These are phyloP conservation scores for Neodidymelliopsis sp. DNA, from an alignment of 2,329 filamentous ascomycete genomes.

Conservation along the genomic window DNA sequence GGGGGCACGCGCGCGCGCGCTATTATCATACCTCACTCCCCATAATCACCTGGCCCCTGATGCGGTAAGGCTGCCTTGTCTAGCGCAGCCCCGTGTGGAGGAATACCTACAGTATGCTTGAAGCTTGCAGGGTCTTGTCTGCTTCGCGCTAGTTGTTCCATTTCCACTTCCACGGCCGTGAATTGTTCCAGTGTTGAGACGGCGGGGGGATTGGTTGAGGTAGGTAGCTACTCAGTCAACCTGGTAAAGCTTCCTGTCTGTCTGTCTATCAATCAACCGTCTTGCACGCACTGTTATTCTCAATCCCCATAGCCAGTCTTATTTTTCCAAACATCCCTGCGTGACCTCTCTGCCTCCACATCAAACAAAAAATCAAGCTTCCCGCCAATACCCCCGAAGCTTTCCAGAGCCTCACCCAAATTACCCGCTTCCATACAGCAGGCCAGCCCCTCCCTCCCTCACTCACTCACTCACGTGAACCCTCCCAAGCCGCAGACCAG, in stretches of 20 bases:
- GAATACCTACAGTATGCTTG: slow-evolving; percentile 1
- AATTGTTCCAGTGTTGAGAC: slow-evolving; percentile 11
- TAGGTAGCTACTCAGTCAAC: too few relatives aligned
- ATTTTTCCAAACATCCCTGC: too few relatives aligned
- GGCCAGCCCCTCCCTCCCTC: background rate
- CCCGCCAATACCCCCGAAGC: slow-evolving; percentile 13
- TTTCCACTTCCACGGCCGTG: slow-evolving; percentile 17
- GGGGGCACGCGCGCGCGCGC: slow-evolving; percentile 8
- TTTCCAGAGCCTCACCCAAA: slow-evolving; percentile 16
- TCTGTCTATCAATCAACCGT: too few relatives aligned
- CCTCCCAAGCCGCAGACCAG: background rate
- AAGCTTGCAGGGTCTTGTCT: background rate
- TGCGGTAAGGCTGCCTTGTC: background rate
- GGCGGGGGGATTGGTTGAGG: too few relatives aligned
- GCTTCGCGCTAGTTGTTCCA: slow-evolving; percentile 1
- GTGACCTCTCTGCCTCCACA: too few relatives aligned
- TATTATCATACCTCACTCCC: background rate
- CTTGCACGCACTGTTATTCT: too few relatives aligned
- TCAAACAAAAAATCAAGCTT: slow-evolving; percentile 14
- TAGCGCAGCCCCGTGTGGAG: slow-evolving; percentile 6
- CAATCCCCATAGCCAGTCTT: too few relatives aligned
- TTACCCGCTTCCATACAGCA: background rate
- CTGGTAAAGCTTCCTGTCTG: too few relatives aligned
- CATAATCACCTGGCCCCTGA: background rate
- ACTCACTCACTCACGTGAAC: background rate